Percentiles rank a stretch among this genome's conserved stretches.
These are phyloP conservation scores for Cyathus striatus DNA, from an alignment of 768 basidiomycete genomes.

Conservation along the genomic window DNA sequence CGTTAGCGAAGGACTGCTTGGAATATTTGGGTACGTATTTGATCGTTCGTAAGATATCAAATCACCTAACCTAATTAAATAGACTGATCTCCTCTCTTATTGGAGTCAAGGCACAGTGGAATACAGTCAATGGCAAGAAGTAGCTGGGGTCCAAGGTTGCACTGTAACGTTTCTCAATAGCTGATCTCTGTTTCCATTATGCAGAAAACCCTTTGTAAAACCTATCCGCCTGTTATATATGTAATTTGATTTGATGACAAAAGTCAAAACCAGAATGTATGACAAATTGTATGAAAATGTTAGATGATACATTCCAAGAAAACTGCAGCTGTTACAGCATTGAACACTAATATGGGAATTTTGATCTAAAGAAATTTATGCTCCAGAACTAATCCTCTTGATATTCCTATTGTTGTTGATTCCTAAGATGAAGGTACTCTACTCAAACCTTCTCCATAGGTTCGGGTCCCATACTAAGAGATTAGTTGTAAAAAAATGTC, in stretches of 20 bases:
- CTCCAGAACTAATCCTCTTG: constrained; percentile 1
- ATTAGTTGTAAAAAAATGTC: constrained; percentile 1
- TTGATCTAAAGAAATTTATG: neutral
- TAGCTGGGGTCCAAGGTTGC: too few species aligned
- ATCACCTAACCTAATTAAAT: constrained; percentile 3
- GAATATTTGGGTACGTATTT: constrained; percentile 69
- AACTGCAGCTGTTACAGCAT: too few species aligned
- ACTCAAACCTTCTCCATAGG: constrained; percentile 67
- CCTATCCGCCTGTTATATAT: too few species aligned
- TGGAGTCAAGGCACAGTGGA: constrained; percentile 66
- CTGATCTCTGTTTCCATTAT: too few species aligned
- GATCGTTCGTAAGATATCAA: neutral
- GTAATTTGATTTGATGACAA: too few species aligned
- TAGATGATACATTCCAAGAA: too few species aligned
- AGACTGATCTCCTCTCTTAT: constrained; percentile 71
- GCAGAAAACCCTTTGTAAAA: too few species aligned
- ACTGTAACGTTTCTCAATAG: too few species aligned
- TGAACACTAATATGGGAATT: neutral
- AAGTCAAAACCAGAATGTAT: too few species aligned
- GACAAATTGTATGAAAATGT: too few species aligned
- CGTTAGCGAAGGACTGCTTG: constrained; percentile 81
- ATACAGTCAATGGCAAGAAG: constrained; percentile 41
- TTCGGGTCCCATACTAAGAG: constrained; percentile 61
- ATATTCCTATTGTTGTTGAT: constrained; percentile 25
- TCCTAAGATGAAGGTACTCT: constrained; percentile 69